Base-by-base conservation (phyloP, 2,329 filamentous ascomycete genomes). In the Mycogone perniciosa region DNA sequence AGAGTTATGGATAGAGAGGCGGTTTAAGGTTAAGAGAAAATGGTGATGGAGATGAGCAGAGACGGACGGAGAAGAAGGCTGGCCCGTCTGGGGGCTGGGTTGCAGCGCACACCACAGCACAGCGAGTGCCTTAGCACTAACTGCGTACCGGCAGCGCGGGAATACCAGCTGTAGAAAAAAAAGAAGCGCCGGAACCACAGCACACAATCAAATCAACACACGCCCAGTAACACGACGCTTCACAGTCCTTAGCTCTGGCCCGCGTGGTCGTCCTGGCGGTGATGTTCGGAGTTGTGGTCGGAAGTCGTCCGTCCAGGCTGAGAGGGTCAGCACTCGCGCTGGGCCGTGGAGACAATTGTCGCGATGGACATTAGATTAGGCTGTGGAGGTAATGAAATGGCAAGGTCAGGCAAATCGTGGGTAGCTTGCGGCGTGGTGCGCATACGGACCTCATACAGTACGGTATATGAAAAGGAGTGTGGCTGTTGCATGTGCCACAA, bases 271-370 rank as follows among this genome's bases (percentile, higher is more conserved):
- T 37, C 39, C 26, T 44, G 26, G 44, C 38, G n/a, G 26, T 6
- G 31, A 39, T n/a, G 35, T 30, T 53, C 48, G 44, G 42, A 35
- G 53, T 56, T 51, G 33, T 27, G 31, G 56, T 54, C 46, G 44
- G 46, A 39, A 20, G 52, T 54, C 49, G 46, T 13, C 54, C 44
- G 50, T 56, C 57, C 51, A 41, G 46, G 49, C 49, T 47, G 31
- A 27, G 50, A 55, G 44, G 44, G 48, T 54, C 52, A 57, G 55
- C 59, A 50, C 51, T 59, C 53, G 56, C 57, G 54, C 55, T 56
- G 50, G 48, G 56, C 57, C 60, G 58, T 60, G 59, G 58, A 56
- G 56, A 57, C 57, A 42, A 53, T 54, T 52, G 54, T 59, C 54
- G 56, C 57, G 54, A 60, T 57, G 56, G 54, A 56, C 55, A 56